These are phyloP conservation scores for Podila clonocystis DNA, from an alignment of 192 early-diverging fungal species.

Conservation along the genomic window DNA sequence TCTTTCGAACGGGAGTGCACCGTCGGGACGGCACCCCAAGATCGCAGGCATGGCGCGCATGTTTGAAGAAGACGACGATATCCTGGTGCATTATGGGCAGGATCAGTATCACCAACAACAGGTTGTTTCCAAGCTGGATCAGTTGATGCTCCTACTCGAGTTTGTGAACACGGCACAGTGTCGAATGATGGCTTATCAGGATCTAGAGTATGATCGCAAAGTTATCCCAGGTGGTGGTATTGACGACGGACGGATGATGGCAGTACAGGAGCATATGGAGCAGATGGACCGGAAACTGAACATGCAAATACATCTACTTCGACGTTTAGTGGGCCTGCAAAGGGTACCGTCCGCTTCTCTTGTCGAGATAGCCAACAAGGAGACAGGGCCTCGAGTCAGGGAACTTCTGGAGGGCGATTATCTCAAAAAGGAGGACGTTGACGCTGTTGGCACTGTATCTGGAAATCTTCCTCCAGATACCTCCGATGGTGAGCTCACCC, in stretches of 20 bases:
- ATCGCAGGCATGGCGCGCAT: conserved; percentile 39
- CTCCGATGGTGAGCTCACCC: conserved; percentile 7
- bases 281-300: conserved; percentile 44
- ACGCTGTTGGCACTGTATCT: neutral
- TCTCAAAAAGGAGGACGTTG: neutral
- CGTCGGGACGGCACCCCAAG: conserved; percentile 13
- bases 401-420: neutral
- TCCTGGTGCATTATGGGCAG: neutral
- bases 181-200: conserved; percentile 51
- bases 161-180: conserved; percentile 50
- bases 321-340: conserved; percentile 44
- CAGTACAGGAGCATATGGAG: conserved; percentile 62
- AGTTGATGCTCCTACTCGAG: conserved; percentile 35
- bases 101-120: conserved; percentile 1
- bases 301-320: conserved; percentile 53
- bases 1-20: neutral
- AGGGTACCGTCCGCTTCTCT: neutral
- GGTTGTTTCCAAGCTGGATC: conserved; percentile 33
- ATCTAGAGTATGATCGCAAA: conserved; percentile 28
- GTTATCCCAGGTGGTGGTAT: conserved; percentile 15
- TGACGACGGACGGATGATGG: conserved; percentile 66
- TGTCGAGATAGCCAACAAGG: neutral
- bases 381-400: neutral
- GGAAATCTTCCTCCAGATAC: neutral
- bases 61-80: conserved; percentile 15